Base-by-base conservation (phyloP, 2,329 filamentous ascomycete species). In the Cordyceps javanica region DNA sequence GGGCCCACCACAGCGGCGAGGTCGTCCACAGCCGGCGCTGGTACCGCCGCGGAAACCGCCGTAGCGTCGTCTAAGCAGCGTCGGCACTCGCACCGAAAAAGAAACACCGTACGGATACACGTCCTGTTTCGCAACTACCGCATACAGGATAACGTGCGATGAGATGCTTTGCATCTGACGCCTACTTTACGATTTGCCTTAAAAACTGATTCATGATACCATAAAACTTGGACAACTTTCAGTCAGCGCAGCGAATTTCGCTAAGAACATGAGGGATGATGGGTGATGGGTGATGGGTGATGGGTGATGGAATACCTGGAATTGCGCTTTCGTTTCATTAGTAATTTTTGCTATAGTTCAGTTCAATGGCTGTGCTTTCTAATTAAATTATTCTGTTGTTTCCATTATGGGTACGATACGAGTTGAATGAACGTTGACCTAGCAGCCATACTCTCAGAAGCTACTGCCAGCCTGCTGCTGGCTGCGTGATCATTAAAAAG, bases 41-140 rank as follows among this genome's bases (percentile, higher is more conserved):
- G 49, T 50, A 55, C 32, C 72, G 72, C 59, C 70, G 71, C 57
- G 77, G 77, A 75, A 74, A 73, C 66, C 69, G 68, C 60, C 73
- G 75, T 59, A 74, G 72, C 60, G 70, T 68, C 51, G 73, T 77
- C 65, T 80, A 71, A 69, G 14, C 9, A 39, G 21, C 21, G 11
- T n/a, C 25, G 16, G 13, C 38, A 21, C 28, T 5, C 50, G 16
- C 25, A 28, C n/a, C 16, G 26, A 42, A 21, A 28, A 26, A 25
- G 19, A 34, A 13, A n/a, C n/a, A n/a, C n/a, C n/a, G n/a, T n/a
- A n/a, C n/a, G n/a, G n/a, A n/a, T n/a, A n/a, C n/a, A 25, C n/a
- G 13, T 16, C 30, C 1, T 36, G 19, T 50, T 34, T 19, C 46
- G 21, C 30, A 46, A 8, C 26, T 8, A 30, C 21, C 25, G 32